Evolutionary conservation across 768 basidiomycete genomes (phyloP).

Genomic region (Phylloporus sp.): DNA sequence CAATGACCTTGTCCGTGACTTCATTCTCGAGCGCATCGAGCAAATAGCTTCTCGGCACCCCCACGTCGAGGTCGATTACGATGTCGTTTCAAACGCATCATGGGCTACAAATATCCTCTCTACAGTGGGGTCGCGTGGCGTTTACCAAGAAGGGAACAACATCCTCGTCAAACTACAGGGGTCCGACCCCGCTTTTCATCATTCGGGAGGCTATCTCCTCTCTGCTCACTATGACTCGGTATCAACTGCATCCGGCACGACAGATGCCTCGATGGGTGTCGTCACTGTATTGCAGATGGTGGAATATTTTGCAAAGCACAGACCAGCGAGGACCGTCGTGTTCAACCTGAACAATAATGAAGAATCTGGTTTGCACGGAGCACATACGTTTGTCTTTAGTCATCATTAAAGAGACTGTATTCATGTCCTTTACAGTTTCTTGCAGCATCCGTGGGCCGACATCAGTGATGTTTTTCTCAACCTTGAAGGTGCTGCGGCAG

Average conservation of each 20-base stretch:
- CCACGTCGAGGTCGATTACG: constrained; percentile 49
- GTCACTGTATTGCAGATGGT: constrained; percentile 63
- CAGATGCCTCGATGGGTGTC: constrained; percentile 75
- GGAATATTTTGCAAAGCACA: constrained; percentile 45
- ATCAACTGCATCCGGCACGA: constrained; percentile 67
- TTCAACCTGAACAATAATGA: constrained; percentile 89
- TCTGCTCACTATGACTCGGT: constrained; percentile 84
- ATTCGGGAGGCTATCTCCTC: constrained; percentile 53
- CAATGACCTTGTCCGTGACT: constrained; percentile 61
- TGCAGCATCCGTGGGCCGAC: constrained; percentile 72
- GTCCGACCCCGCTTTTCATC: constrained; percentile 31
- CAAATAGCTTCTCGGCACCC: constrained; percentile 39
- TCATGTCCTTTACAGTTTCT: constrained; percentile 36
- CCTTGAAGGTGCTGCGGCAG: constrained; percentile 75
- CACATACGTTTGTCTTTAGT: constrained; percentile 46
- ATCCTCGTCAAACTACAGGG: constrained; percentile 62
- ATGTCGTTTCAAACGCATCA: constrained; percentile 45
- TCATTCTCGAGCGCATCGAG: constrained; percentile 51
- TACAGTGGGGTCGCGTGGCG: constrained; percentile 18
- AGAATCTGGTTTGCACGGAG: constrained; percentile 71
- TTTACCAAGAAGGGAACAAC: constrained; percentile 66
- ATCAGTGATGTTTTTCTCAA: constrained; percentile 68
- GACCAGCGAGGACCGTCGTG: constrained; percentile 56
- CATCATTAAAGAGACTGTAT: neutral
- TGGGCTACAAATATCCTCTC: constrained; percentile 33